Conservation (phyloP, 768 basidiomycete genomes). For the Neoboletus brunneissimus region DNA sequence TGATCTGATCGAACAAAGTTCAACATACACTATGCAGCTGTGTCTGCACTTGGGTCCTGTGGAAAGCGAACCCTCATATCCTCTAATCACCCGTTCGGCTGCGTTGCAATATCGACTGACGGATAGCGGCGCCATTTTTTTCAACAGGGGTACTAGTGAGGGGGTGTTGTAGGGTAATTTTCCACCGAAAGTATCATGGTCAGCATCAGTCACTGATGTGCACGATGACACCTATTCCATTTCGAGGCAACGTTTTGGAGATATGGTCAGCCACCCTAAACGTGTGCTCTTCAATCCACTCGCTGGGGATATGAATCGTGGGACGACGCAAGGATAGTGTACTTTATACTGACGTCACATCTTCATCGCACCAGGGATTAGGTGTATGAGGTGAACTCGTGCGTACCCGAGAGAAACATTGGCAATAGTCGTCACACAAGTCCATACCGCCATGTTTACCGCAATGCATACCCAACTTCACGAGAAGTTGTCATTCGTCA, state of each 20-base stretch:
- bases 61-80: conserved; percentile 30
- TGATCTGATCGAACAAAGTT: neutral
- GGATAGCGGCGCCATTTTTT: conserved; percentile 63
- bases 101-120: conserved; percentile 73
- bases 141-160: conserved; percentile 67
- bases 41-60: conserved; percentile 59
- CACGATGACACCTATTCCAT: neutral
- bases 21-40: conserved; percentile 40
- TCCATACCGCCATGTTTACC: neutral
- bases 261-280: too few relatives aligned
- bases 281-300: neutral
- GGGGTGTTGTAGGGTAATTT: conserved; percentile 50
- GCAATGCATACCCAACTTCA: neutral
- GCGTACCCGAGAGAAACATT: neutral
- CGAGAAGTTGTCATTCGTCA: conserved; percentile 16
- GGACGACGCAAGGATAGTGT: neutral
- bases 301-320: neutral
- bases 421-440: neutral
- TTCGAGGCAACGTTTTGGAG: neutral
- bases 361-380: neutral
- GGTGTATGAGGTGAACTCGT: neutral
- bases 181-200: neutral
- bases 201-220: neutral
- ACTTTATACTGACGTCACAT: neutral
- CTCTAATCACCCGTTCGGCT: conserved; percentile 46